Conservation (phyloP, 768 basidiomycete species). For the Thelephora aurantiotincta region DNA sequence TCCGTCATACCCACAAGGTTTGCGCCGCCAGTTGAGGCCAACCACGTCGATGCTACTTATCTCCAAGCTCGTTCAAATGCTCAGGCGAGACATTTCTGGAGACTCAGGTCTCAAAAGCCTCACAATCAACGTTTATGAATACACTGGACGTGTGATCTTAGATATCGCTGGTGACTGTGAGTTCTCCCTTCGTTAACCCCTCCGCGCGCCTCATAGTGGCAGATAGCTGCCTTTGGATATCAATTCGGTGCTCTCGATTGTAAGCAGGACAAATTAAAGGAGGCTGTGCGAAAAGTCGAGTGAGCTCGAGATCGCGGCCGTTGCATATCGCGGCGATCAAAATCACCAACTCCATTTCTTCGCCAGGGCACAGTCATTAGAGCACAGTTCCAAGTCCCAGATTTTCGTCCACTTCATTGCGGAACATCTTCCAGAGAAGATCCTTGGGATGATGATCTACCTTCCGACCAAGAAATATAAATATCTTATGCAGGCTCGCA, state of each 20-base stretch:
- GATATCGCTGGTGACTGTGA: constrained; percentile 25
- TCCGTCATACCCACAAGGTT: constrained; percentile 13
- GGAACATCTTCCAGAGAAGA: no score
- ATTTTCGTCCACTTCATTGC: no score
- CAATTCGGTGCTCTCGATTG: no score
- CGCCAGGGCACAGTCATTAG: neutral
- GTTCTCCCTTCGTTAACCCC: neutral
- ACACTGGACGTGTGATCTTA: constrained; percentile 23
- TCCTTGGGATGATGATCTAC: neutral
- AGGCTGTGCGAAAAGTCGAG: constrained; percentile 33
- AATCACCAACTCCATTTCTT: neutral
- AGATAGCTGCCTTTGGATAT: constrained; percentile 17
- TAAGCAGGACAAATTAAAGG: no score
- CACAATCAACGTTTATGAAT: constrained; percentile 30
- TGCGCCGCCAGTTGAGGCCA: no score
- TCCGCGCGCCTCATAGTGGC: no score
- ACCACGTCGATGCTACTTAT: neutral
- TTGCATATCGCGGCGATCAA: no score
- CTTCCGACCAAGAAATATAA: neutral
- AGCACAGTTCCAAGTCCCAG: neutral
- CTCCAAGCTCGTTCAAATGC: neutral
- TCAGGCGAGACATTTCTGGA: no score
- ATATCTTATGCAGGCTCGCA: neutral
- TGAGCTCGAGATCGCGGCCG: no score
- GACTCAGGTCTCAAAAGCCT: neutral